Evolutionary conservation across 2,329 filamentous ascomycete genomes (phyloP).

Genomic region (Blastomyces gilchristii): DNA sequence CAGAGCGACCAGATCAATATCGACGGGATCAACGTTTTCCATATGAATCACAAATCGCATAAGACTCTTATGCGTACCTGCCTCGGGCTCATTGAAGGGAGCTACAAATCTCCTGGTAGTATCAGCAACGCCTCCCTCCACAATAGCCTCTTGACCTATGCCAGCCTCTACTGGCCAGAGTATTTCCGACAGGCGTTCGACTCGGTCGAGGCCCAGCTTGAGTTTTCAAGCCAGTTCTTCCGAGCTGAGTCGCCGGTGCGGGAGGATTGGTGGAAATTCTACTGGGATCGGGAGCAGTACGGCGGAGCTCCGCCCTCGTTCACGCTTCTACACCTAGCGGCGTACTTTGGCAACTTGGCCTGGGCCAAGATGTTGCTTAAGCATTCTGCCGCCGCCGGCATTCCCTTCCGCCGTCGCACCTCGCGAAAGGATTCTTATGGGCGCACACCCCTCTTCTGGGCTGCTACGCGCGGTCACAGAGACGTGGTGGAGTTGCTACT

Average conservation of each 20-base stretch:
- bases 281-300: slow-evolving; percentile 20
- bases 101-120: slow-evolving; percentile 12
- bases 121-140: slow-evolving; percentile 13
- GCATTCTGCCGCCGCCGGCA: slow-evolving; percentile 8
- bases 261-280: slow-evolving; percentile 20
- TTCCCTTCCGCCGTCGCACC: slow-evolving; percentile 12
- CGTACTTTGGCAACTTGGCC: slow-evolving; percentile 19
- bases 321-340: slow-evolving; percentile 21
- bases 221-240: slow-evolving; percentile 21
- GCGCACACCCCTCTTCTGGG: slow-evolving; percentile 12
- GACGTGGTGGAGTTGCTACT: slow-evolving; percentile 30
- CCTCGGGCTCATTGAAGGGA: slow-evolving; percentile 16
- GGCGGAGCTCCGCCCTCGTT: slow-evolving; percentile 20
- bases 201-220: slow-evolving; percentile 13
- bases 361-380: slow-evolving; percentile 20
- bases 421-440: slow-evolving; percentile 16
- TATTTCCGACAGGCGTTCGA: slow-evolving; percentile 18
- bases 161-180: slow-evolving; percentile 19
- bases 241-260: slow-evolving; percentile 17
- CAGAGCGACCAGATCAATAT: slow-evolving; percentile 20
- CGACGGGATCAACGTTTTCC: slow-evolving; percentile 20
- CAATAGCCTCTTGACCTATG: slow-evolving; percentile 16
- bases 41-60: slow-evolving; percentile 18
- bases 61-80: slow-evolving; percentile 19
- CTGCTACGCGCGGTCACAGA: slow-evolving; percentile 14